Percentiles rank a stretch among this genome's conserved stretches.
phyloP scores from a whole-genome alignment of 148 eudicot species.

The Camellia granthamiana region DNA sequence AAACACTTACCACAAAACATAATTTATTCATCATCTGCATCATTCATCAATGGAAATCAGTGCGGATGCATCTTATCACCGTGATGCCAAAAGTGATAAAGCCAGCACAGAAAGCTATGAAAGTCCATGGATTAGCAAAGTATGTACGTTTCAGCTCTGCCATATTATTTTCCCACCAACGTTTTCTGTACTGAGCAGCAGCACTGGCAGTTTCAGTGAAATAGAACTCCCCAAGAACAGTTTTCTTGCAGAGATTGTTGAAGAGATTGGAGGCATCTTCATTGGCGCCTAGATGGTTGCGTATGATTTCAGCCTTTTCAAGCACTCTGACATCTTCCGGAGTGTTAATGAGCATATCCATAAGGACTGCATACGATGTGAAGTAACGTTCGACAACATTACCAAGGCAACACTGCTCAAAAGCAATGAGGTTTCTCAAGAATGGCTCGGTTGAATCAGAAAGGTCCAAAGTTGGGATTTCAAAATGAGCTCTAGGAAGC shows the following conservation, averaged over 20 bases:
- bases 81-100: neutral
- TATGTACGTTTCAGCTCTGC: neutral
- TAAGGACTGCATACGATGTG: neutral
- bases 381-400: neutral
- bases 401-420: neutral
- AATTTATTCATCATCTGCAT: too few relatives aligned
- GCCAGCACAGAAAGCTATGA: neutral
- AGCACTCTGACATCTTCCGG: constrained; percentile 1
- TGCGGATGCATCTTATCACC: too few relatives aligned
- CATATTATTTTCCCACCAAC: neutral
- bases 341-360: neutral
- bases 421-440: constrained; percentile 3
- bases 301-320: neutral
- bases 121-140: neutral
- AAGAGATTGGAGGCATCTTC: neutral
- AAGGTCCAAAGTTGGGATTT: neutral
- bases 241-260: neutral
- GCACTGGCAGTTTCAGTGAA: neutral
- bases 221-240: neutral
- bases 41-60: too few relatives aligned
- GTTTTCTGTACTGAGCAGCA: neutral
- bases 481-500: neutral
- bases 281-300: neutral
- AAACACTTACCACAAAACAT: too few relatives aligned
- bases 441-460: neutral